Evolutionary conservation across 768 basidiomycete genomes (phyloP).

Genomic region (Trametes gibbosa): DNA sequence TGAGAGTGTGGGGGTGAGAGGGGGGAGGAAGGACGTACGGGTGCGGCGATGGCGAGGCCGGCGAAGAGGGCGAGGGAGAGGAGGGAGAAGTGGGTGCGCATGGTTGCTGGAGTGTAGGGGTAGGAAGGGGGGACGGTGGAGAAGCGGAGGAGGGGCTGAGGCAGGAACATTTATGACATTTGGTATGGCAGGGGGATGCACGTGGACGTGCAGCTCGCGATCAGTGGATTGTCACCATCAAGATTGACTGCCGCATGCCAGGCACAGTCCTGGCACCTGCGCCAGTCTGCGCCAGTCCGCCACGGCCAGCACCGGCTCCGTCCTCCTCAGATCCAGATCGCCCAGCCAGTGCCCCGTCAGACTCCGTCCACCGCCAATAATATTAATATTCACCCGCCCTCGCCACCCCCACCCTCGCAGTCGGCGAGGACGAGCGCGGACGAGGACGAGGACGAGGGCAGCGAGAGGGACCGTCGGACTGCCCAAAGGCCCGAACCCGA

Average conservation of each 20-base stretch:
- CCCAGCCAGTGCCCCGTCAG: too few relatives aligned
- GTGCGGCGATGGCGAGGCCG: constrained; percentile 23
- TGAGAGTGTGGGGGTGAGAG: neutral
- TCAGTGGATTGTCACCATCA: constrained; percentile 19
- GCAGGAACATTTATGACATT: constrained; percentile 13
- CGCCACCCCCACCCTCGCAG: too few relatives aligned
- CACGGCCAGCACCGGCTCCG: too few relatives aligned
- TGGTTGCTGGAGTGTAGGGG: constrained; percentile 3
- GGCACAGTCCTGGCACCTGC: too few relatives aligned
- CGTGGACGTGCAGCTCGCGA: constrained; percentile 4
- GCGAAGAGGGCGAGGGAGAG: constrained; percentile 25
- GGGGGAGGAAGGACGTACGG: constrained; percentile 14
- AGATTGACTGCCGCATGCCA: constrained; percentile 18
- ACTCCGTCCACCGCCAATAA: too few relatives aligned
- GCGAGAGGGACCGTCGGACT: too few relatives aligned
- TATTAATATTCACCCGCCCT: too few relatives aligned
- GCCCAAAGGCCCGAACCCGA: too few relatives aligned
- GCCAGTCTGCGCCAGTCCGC: too few relatives aligned
- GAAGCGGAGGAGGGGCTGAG: constrained; percentile 1
- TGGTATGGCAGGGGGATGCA: constrained; percentile 13
- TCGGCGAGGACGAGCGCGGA: too few relatives aligned
- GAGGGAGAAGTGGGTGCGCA: constrained; percentile 21
- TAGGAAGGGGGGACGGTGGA: neutral
- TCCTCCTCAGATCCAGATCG: too few relatives aligned
- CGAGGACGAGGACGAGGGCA: too few relatives aligned